phyloP scores from a whole-genome alignment of 345 rosid genomes.

The Viola odorata region DNA sequence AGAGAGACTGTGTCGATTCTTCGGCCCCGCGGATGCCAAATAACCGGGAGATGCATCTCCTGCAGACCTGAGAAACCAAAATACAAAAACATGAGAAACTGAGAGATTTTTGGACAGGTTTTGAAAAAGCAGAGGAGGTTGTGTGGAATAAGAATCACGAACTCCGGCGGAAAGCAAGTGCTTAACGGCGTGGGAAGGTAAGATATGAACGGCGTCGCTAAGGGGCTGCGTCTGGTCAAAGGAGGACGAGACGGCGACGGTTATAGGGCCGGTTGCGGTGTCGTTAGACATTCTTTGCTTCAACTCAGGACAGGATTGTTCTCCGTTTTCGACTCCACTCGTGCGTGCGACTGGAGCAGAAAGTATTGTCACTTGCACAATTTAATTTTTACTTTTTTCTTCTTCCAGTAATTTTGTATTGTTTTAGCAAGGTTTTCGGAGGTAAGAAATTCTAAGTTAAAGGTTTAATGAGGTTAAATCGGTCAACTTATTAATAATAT shows the following conservation, averaged over 20 bases:
- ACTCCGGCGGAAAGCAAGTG: conserved; percentile 60
- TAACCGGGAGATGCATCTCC: conserved; percentile 66
- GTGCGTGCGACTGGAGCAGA: too few relatives aligned
- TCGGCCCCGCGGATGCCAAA: conserved; percentile 37
- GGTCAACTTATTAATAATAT: too few relatives aligned
- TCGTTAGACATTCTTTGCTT: too few relatives aligned
- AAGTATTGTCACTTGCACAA: too few relatives aligned
- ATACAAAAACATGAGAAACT: neutral
- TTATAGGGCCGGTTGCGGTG: too few relatives aligned
- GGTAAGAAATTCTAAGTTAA: too few relatives aligned
- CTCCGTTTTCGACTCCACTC: too few relatives aligned
- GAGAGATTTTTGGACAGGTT: neutral
- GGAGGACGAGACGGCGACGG: neutral
- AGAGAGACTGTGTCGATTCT: conserved; percentile 25
- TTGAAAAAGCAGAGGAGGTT: neutral
- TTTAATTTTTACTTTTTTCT: too few relatives aligned
- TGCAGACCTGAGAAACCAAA: conserved; percentile 53
- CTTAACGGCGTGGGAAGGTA: conserved; percentile 49
- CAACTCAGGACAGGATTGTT: too few relatives aligned
- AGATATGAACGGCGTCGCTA: conserved; percentile 41
- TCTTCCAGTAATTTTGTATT: too few relatives aligned
- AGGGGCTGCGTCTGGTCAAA: conserved; percentile 32
- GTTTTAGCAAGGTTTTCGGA: too few relatives aligned
- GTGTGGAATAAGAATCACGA: conserved; percentile 7
- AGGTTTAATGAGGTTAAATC: too few relatives aligned